Evolutionary conservation across 2,329 filamentous ascomycete genomes (phyloP).

Genomic region (Ceratocystis alfenasii): DNA sequence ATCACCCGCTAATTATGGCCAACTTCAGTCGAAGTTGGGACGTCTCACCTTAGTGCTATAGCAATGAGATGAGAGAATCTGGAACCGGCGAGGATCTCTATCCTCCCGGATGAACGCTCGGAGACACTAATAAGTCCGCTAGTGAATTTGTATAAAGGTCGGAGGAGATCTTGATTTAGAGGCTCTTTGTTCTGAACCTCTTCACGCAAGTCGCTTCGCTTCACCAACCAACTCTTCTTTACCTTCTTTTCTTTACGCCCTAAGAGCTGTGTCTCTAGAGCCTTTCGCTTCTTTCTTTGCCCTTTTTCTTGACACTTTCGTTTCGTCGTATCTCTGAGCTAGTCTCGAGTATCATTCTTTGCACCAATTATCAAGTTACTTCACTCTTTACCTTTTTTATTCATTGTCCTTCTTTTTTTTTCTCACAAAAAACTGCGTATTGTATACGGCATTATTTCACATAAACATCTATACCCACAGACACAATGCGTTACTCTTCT

Average conservation of each 20-base stretch:
- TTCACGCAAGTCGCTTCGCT: neutral
- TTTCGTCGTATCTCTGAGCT: conserved; percentile 1
- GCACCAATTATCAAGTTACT: neutral
- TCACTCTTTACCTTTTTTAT: neutral
- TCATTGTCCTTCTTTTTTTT: neutral
- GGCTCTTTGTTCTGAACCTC: neutral
- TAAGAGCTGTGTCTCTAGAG: conserved; percentile 8
- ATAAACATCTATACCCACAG: neutral
- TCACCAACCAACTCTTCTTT: neutral
- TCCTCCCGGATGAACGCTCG: too few species aligned
- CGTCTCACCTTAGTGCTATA: neutral
- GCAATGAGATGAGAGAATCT: neutral
- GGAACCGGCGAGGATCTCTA: neutral
- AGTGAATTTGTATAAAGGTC: neutral
- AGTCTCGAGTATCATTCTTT: conserved; percentile 8
- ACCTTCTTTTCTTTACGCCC: neutral
- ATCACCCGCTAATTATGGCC: neutral
- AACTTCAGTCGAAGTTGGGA: neutral
- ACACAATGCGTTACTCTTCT: conserved; percentile 12
- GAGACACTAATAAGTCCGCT: too few species aligned
- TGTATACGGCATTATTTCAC: neutral
- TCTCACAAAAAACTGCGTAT: neutral
- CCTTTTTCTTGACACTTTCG: neutral
- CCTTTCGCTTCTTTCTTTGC: neutral
- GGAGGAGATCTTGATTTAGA: neutral